Base-by-base conservation (phyloP, 2,329 filamentous ascomycete species). In the Xylariomycetidae sp. region DNA sequence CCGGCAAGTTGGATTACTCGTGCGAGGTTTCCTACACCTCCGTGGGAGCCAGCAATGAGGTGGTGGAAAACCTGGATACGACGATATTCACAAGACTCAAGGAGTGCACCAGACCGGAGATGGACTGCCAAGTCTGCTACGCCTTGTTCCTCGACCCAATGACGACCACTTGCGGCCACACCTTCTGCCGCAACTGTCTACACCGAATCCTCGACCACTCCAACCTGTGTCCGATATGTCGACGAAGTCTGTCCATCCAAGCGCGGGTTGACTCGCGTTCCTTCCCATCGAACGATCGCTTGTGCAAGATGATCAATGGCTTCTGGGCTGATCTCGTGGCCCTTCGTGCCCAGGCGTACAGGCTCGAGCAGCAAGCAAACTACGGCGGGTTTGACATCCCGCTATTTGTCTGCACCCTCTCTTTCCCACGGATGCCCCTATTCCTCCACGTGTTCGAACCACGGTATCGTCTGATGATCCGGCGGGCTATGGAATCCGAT, bases 361-460 rank as follows among this genome's bases (percentile, higher is more conserved):
- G 67, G 4, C 59, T 67, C 3, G 81, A 85, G 44, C 74, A 79
- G 34, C 65, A 71, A 19, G 64, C 67, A 8, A 67, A 68, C 1
- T 58, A 69, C 28, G 70, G 72, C 4, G 75, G 77, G 8, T 66
- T 76, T 13, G 73, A 79, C 22, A 72, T 81, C 4, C 75, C 85
- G 0, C 64, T 95, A 0, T 95, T 95, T 47, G 74, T 93, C 19
- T 92, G 85, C 59, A 87, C 86, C 0, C 60, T 93, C 7, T 75
- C 85, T 0, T 90, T 92, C 47, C 89, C 89, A 1, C 68, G 72
- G 2, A 87, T 90, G 76, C 86, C 83, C 0, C 89, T 85, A 0
- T 92, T 92, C 46, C 65, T 95, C 3, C 85, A 93, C 49, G 76
- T 95, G n/a, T 95, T 94, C 52, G 89, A 95, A 56, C 85, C 85